Evolutionary conservation across 495 filamentous ascomycete species (phyloP), one percentile per base, ranked within the genome.

Genomic region (Pseudevernia furfuracea): DNA sequence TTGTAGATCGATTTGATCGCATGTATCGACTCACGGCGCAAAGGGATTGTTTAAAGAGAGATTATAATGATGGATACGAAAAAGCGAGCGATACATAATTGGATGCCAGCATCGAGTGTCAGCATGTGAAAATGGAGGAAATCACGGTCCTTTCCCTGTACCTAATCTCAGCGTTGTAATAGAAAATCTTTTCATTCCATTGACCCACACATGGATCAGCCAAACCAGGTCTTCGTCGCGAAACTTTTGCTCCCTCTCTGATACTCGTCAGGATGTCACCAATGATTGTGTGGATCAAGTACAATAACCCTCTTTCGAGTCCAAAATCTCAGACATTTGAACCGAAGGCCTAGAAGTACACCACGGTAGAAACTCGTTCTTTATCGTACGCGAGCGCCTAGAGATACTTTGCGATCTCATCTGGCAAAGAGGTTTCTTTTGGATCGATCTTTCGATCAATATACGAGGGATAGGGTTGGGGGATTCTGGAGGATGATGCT

Each of bases 1-100:
- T 55, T 34, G 28, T 17, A 55, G 28, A 34, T 34, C n/a, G n/a
- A 49, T 30, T 53, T 55, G 52, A 55, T 34, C 30, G 52, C 30
- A 34, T 34, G 28, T 21, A 34, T 34, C 52, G 30, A 55, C 52
- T 34, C 30, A 34, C 52, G 52, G 52, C 52, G 52, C 30, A 55
- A n/a, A 34, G 28, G 28, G 49, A 4, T 17, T 17, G 15, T 30
- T 30, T 32, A 0, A 32, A 30, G 14, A 32, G 15, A 52, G 1
- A 37, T 37, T 17, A 11, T 23, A 25, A 59, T 39, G 36, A 41
- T n/a, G 57, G n/a, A 41, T 59, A 59, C 57, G 6, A 59, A 41
- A 59, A 59, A 59, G 30, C 15, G 21, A 34, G 25, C 36, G 36
- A 39, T 41, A 39, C 21, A 30, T 43, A 38, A 39, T 39, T 28